Evolutionary conservation across 768 basidiomycete species (phyloP).

Genomic region (Brasilioporus rufonigricans): DNA sequence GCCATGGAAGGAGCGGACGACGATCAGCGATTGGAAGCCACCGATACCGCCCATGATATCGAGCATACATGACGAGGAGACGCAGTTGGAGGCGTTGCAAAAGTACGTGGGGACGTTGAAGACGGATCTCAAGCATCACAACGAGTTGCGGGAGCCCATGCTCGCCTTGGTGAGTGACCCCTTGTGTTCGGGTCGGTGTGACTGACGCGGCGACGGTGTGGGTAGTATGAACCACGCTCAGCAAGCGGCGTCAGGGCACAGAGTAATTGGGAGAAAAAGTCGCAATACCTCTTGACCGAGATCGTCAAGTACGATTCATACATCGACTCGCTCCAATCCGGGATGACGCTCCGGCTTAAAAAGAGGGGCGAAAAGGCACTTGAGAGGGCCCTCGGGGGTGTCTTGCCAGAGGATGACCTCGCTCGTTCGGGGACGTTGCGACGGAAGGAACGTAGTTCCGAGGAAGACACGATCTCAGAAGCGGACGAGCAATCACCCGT

Average conservation of each 20-base stretch:
- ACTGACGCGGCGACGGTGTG: background rate
- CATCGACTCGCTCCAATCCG: constrained; percentile 82
- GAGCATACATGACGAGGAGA: constrained; percentile 88
- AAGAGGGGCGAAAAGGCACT: constrained; percentile 87
- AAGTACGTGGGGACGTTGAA: constrained; percentile 77
- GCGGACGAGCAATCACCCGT: constrained; percentile 38
- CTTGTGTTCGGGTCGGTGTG: background rate
- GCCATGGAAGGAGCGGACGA: constrained; percentile 73
- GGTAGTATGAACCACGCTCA: constrained; percentile 71
- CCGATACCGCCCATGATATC: constrained; percentile 81
- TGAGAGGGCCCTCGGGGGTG: constrained; percentile 51
- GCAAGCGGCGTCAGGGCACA: constrained; percentile 72
- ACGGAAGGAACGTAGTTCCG: constrained; percentile 39
- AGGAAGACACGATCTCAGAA: constrained; percentile 49
- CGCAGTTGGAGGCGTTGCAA: constrained; percentile 84
- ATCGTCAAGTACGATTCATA: constrained; percentile 96
- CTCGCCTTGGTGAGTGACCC: constrained; percentile 53
- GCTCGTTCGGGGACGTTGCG: constrained; percentile 30
- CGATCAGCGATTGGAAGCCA: constrained; percentile 92
- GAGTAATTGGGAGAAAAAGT: constrained; percentile 92
- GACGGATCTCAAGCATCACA: constrained; percentile 79
- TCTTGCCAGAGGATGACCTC: constrained; percentile 32
- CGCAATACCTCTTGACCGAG: constrained; percentile 84
- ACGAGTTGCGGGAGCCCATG: constrained; percentile 83
- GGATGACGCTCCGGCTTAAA: constrained; percentile 82